These are phyloP conservation scores for Saccharomyces hybrid DNA, from an alignment of 1,139 yeast species.

Conservation along the genomic window DNA sequence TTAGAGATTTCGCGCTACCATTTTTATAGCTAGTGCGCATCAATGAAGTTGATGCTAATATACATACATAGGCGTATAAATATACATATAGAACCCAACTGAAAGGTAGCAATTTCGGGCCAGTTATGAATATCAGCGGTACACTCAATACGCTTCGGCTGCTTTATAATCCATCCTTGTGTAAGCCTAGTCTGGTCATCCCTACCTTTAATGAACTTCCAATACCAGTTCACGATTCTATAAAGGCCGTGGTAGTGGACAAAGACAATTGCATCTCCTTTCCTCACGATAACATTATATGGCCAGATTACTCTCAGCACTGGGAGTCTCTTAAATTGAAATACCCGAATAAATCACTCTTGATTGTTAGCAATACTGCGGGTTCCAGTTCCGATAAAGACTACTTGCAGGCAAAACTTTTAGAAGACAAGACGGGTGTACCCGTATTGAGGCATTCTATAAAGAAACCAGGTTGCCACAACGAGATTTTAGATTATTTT, in stretches of 20 bases:
- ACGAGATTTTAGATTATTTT: slow-evolving; percentile 60
- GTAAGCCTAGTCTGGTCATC: slow-evolving; percentile 59
- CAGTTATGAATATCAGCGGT: slow-evolving; percentile 52
- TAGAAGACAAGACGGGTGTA: slow-evolving; percentile 67
- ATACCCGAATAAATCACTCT: slow-evolving; percentile 59
- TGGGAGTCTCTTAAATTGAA: slow-evolving; percentile 49
- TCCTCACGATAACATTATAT: slow-evolving; percentile 72
- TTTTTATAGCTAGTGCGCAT: no score
- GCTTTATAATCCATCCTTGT: slow-evolving; percentile 54
- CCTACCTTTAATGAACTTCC: slow-evolving; percentile 56
- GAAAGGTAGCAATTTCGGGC: background rate
- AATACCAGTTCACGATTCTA: slow-evolving; percentile 41
- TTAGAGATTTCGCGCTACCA: no score
- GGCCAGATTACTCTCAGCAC: slow-evolving; percentile 58
- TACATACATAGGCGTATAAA: no score
- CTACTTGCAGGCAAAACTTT: slow-evolving; percentile 51
- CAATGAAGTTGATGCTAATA: no score
- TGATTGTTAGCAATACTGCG: slow-evolving; percentile 88
- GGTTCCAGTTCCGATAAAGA: slow-evolving; percentile 73
- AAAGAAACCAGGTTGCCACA: slow-evolving; percentile 85
- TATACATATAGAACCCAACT: background rate
- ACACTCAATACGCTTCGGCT: slow-evolving; percentile 59
- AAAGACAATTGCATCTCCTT: slow-evolving; percentile 93
- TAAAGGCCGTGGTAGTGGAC: slow-evolving; percentile 79
- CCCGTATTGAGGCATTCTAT: slow-evolving; percentile 67